phyloP scores from a whole-genome alignment of 257 asterid species.

The Gentiana straminea region DNA sequence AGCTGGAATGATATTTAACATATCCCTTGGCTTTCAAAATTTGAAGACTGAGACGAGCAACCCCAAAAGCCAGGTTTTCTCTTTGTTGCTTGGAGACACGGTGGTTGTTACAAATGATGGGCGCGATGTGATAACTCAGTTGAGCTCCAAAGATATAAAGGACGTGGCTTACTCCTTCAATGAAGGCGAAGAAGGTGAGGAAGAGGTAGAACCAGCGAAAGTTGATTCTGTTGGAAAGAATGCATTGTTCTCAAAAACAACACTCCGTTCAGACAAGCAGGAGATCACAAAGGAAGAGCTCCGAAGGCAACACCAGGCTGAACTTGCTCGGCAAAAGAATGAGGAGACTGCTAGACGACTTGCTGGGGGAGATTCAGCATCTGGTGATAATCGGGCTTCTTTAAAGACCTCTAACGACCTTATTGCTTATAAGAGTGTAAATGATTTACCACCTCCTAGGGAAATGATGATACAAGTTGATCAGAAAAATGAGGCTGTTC shows the following conservation, averaged over 20 bases:
- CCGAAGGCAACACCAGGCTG: conserved; percentile 71
- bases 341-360: conserved; percentile 70
- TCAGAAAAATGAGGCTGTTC: conserved; percentile 59
- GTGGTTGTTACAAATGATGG: conserved; percentile 34
- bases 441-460: conserved; percentile 59
- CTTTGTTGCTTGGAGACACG: conserved; percentile 66
- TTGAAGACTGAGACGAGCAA: conserved; percentile 37
- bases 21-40: conserved; percentile 59
- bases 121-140: conserved; percentile 36
- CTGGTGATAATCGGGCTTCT: conserved; percentile 27
- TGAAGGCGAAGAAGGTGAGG: conserved; percentile 52
- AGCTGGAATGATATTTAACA: conserved; percentile 67
- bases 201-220: conserved; percentile 28
- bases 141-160: conserved; percentile 36
- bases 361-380: conserved; percentile 42
- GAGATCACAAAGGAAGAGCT: conserved; percentile 63
- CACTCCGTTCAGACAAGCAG: conserved; percentile 57
- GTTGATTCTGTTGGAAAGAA: conserved; percentile 21
- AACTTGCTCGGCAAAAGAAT: conserved; percentile 65
- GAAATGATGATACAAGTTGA: conserved; percentile 62
- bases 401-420: conserved; percentile 36
- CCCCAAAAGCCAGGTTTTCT: conserved; percentile 43
- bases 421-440: conserved; percentile 46
- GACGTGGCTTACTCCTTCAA: conserved; percentile 52
- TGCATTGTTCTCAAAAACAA: conserved; percentile 41